Conservation (phyloP, 495 filamentous ascomycete species). For the Hypoxylon lienhwacheense region DNA sequence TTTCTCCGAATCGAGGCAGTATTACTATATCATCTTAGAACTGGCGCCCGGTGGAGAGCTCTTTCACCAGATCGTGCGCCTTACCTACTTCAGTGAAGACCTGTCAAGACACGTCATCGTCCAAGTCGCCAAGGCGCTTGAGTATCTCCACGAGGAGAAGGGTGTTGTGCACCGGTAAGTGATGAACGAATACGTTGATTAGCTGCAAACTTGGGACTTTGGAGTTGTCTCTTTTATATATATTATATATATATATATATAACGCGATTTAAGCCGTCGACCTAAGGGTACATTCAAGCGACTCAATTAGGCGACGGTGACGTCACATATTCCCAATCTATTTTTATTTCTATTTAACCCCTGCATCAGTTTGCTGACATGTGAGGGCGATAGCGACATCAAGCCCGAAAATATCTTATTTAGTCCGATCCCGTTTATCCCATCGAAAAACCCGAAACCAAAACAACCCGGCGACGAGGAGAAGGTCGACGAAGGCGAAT, state of each 20-base stretch:
- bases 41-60: slow-evolving; percentile 93
- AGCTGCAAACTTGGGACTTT: slow-evolving; percentile 3
- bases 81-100: slow-evolving; percentile 98
- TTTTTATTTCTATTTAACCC: slow-evolving; percentile 1
- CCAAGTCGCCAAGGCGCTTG: slow-evolving; percentile 90
- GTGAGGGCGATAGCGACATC: slow-evolving; percentile 76
- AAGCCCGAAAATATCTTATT: slow-evolving; percentile 98
- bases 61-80: slow-evolving; percentile 96
- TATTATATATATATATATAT: slow-evolving; percentile 1
- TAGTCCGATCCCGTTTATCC: slow-evolving; percentile 78
- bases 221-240: too few species aligned
- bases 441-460: slow-evolving; percentile 77
- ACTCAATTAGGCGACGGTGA: slow-evolving; percentile 27
- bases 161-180: slow-evolving; percentile 95
- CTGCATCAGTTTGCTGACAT: slow-evolving; percentile 24
- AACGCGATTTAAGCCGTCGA: not conserved
- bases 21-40: slow-evolving; percentile 96
- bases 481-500: slow-evolving; percentile 96
- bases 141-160: slow-evolving; percentile 91
- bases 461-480: slow-evolving; percentile 87
- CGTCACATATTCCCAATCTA: slow-evolving; percentile 10
- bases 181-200: not conserved
- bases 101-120: slow-evolving; percentile 90
- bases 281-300: slow-evolving; percentile 13
- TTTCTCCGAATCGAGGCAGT: slow-evolving; percentile 90